Evolutionary conservation across 106 monocot genomes (phyloP), one percentile per base, ranked within the genome.

Genomic region (Chionographis japonica): DNA sequence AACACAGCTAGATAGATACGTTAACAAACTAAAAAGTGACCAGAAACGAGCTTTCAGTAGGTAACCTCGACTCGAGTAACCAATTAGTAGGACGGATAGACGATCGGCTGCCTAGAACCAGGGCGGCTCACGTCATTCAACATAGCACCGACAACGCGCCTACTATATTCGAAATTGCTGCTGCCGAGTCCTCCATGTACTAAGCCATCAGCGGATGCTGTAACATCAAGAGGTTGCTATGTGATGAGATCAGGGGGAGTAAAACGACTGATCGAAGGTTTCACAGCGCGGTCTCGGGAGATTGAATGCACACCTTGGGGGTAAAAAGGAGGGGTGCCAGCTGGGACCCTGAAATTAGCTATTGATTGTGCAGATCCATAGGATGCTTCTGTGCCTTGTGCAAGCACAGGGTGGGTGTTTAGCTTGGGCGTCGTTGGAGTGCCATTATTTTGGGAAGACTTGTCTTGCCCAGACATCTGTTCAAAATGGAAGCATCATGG

Each of bases 401-500:
- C 35, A 68, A 54, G 53, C 43, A 62, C 40, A 67, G 68, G 12
- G 12, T 51, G 37, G 9, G 73, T 40, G 14, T 58, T 74, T 50
- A 39, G 37, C 37, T 63, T 73, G 37, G 72, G 81, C 35, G 79
- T 54, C 12, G 60, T 66, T 36, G 80, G 69, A 60, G 54, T 71
- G 19, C 10, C 72, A 41, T 17, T 54, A 54, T 76, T 85, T 62
- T 69, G 75, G 35, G 85, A 52, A 43, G 59, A 56, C 60, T 76
- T 94, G 64, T 94, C 89, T 71, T 90, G 81, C 16, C 89, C 89
- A 72, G 93, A 81, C 14, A 89, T 82, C 89, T 94, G 80, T 66
- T 75, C 43, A 79, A 54, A 73, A 51, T 53, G 37, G 52, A 71
- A 62, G 16, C 37, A 37, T 14, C 10, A 13, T 52, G 27, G 27